Percentiles rank a stretch among this genome's conserved stretches.
Evolutionary conservation across 805 yeast genomes (phyloP).

Genomic region (Starmerella khaoyaiensis): DNA sequence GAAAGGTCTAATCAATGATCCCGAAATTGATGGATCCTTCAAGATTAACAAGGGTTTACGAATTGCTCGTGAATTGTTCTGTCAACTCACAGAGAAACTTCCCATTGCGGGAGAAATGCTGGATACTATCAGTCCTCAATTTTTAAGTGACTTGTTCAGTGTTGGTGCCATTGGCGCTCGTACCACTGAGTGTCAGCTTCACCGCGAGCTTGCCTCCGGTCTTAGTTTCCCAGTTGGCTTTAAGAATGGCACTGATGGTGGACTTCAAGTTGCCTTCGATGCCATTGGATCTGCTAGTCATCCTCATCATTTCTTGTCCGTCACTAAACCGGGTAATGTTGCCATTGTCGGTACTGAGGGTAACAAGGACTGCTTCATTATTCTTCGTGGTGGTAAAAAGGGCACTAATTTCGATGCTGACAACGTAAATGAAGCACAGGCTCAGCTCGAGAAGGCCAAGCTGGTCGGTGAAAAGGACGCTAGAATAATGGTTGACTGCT

Average conservation of each 20-base stretch:
- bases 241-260: constrained; percentile 97
- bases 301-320: constrained; percentile 88
- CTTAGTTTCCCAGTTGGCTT: constrained; percentile 96
- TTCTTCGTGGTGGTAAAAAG: constrained; percentile 87
- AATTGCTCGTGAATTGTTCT: constrained; percentile 76
- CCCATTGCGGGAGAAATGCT: constrained; percentile 97
- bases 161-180: constrained; percentile 98
- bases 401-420: constrained; percentile 82
- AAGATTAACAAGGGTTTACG: constrained; percentile 89
- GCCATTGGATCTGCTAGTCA: constrained; percentile 86
- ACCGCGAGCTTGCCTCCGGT: constrained; percentile 94
- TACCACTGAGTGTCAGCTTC: constrained; percentile 95
- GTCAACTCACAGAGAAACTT: constrained; percentile 60
- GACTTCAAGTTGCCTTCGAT: constrained; percentile 84
- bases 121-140: constrained; percentile 95
- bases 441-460: constrained; percentile 37
- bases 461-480: constrained; percentile 27
- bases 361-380: constrained; percentile 77
- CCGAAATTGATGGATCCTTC: constrained; percentile 86
- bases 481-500: constrained; percentile 93
- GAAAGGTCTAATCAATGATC: constrained; percentile 97
- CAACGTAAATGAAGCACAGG: constrained; percentile 55
- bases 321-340: constrained; percentile 90
- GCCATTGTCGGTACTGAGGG: constrained; percentile 96
- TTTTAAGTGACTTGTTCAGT: constrained; percentile 80